phyloP scores from a whole-genome alignment of 2,329 filamentous ascomycete genomes.

The Aspergillus awamori region DNA sequence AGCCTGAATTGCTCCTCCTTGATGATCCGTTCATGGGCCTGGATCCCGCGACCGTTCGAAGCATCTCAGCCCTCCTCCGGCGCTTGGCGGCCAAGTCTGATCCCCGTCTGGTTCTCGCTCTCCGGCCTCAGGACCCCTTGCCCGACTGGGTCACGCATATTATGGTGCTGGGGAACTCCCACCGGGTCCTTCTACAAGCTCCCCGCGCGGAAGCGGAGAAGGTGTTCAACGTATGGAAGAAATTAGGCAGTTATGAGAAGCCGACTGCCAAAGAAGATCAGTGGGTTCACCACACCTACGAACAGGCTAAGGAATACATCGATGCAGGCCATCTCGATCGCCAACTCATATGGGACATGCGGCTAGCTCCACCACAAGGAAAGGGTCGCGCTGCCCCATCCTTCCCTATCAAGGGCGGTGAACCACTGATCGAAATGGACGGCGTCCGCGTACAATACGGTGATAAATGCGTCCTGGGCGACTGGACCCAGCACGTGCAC shows the following conservation, averaged over 20 bases:
- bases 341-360: constrained; percentile 31
- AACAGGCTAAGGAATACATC: constrained; percentile 19
- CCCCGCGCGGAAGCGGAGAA: constrained; percentile 63
- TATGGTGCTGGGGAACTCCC: constrained; percentile 69
- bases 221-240: constrained; percentile 33
- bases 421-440: constrained; percentile 82
- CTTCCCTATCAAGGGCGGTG: constrained; percentile 50
- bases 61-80: constrained; percentile 71
- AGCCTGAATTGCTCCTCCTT: constrained; percentile 78
- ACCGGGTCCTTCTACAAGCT: constrained; percentile 68
- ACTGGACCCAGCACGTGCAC: constrained; percentile 68
- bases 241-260: constrained; percentile 14
- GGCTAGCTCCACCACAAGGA: constrained; percentile 20
- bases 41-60: constrained; percentile 77
- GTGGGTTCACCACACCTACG: constrained; percentile 15
- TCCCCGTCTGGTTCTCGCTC: constrained; percentile 74
- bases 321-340: constrained; percentile 28
- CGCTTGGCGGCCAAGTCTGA: constrained; percentile 66
- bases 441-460: constrained; percentile 83
- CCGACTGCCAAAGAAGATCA: neutral
- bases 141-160: constrained; percentile 91
- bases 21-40: constrained; percentile 97
- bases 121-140: constrained; percentile 82
- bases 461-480: constrained; percentile 74
- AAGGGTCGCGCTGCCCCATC: constrained; percentile 10